phyloP scores from a whole-genome alignment of 1,284 basidiomycete species.

The Ustilago shanxiensis region DNA sequence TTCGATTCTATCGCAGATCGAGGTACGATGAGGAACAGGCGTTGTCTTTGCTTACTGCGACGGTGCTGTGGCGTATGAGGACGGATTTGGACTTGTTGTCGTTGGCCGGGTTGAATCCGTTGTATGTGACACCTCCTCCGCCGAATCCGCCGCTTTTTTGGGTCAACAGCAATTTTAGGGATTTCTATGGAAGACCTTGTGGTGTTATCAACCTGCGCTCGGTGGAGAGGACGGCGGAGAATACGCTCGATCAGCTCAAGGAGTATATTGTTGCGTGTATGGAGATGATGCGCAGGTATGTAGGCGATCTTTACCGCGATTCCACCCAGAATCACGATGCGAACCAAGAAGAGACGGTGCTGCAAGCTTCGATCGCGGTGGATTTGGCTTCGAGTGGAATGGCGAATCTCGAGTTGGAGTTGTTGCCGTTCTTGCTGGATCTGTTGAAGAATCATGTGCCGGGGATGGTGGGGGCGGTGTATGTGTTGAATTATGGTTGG shows the following conservation, averaged over 20 bases:
- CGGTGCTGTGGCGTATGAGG: constrained; percentile 61
- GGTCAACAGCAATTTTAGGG: constrained; percentile 61
- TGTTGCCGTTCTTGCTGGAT: constrained; percentile 66
- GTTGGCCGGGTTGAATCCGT: constrained; percentile 56
- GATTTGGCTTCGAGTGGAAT: constrained; percentile 60
- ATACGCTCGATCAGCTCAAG: constrained; percentile 63
- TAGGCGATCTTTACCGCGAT: constrained; percentile 50
- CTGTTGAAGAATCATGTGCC: constrained; percentile 68
- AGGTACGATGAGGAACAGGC: constrained; percentile 51
- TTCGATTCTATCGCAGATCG: constrained; percentile 58
- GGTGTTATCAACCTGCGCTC: constrained; percentile 62
- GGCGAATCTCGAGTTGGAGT: constrained; percentile 67
- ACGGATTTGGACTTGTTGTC: constrained; percentile 59
- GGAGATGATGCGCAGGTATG: constrained; percentile 64
- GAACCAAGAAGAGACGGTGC: constrained; percentile 28
- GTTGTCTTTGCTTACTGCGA: constrained; percentile 42
- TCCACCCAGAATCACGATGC: not conserved
- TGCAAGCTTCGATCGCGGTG: constrained; percentile 62
- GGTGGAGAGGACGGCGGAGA: constrained; percentile 59
- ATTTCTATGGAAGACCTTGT: constrained; percentile 62
- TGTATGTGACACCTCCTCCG: constrained; percentile 57
- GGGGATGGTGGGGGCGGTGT: constrained; percentile 73
- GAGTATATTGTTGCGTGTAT: constrained; percentile 67
- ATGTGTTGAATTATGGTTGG: constrained; percentile 86
- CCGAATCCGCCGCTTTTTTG: constrained; percentile 66